Conservation (phyloP, 2,329 filamentous ascomycete genomes). For the Neoascochyta sp. region DNA sequence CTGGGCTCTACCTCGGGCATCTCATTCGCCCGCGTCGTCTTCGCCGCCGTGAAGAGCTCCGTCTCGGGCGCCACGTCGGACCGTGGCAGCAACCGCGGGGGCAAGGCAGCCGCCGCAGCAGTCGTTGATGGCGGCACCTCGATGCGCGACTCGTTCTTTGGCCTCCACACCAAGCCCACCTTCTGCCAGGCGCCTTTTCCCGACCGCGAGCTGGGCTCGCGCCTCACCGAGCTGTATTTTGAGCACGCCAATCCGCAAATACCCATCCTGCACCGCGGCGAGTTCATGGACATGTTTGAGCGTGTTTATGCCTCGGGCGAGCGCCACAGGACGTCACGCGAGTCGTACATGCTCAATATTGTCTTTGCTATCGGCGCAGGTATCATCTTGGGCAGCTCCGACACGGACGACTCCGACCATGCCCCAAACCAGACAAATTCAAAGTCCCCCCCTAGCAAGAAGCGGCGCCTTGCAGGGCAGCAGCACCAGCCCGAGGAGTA, state of each 20-base stretch:
- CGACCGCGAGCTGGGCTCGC: constrained; percentile 66
- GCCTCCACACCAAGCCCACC: constrained; percentile 84
- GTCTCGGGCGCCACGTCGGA: constrained; percentile 56
- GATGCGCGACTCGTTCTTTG: constrained; percentile 95
- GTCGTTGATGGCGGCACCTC: constrained; percentile 63
- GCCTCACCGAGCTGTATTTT: constrained; percentile 81
- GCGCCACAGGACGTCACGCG: constrained; percentile 66
- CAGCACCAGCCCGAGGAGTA: constrained; percentile 88
- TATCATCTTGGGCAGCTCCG: constrained; percentile 68
- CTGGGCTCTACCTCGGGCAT: constrained; percentile 85
- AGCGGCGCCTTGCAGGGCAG: constrained; percentile 46
- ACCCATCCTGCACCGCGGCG: constrained; percentile 80
- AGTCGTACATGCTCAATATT: constrained; percentile 94
- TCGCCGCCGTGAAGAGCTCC: constrained; percentile 84
- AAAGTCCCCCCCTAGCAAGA: constrained; percentile 37
- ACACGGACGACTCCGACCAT: constrained; percentile 31
- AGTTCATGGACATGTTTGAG: constrained; percentile 87
- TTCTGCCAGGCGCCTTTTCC: constrained; percentile 86
- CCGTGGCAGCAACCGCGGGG: constrained; percentile 58
- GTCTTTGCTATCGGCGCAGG: constrained; percentile 94
- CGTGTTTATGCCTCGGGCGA: constrained; percentile 69
- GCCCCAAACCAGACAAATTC: constrained; percentile 26
- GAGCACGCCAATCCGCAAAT: constrained; percentile 96
- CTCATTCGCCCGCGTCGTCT: constrained; percentile 89
- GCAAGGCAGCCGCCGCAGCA: constrained; percentile 47